These are phyloP conservation scores for Citrus unshiu DNA, from an alignment of 345 rosid genomes.

Conservation along the genomic window DNA sequence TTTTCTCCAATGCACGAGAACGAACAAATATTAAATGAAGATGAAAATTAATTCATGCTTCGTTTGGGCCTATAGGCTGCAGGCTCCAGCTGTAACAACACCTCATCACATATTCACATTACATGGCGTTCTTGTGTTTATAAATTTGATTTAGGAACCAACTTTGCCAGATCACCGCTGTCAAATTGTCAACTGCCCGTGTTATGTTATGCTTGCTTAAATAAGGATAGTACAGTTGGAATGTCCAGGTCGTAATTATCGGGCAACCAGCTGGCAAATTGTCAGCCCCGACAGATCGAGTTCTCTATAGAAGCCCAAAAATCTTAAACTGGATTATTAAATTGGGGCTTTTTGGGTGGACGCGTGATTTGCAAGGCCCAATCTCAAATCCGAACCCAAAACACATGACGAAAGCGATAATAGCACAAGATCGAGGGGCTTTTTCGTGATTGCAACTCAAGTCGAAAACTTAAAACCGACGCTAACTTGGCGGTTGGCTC, in stretches of 20 bases:
- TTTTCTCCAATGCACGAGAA: background rate
- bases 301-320: background rate
- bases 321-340: background rate
- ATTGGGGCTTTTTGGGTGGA: background rate
- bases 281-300: background rate
- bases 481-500: slow-evolving; percentile 1
- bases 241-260: background rate
- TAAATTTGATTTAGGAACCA: too few species aligned
- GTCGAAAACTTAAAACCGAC: slow-evolving; percentile 14
- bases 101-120: too few species aligned
- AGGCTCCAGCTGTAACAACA: too few species aligned
- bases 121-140: too few species aligned
- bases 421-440: background rate
- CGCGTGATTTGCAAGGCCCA: background rate
- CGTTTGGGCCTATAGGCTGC: too few species aligned
- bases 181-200: background rate
- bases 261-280: background rate
- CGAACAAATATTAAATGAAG: background rate
- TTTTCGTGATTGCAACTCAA: background rate
- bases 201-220: background rate
- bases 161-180: background rate
- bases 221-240: background rate
- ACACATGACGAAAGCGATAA: background rate
- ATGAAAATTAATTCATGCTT: background rate
- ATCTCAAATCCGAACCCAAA: background rate